Conservation (phyloP, 1,284 basidiomycete species). For the Microstroma glucosiphilum region DNA sequence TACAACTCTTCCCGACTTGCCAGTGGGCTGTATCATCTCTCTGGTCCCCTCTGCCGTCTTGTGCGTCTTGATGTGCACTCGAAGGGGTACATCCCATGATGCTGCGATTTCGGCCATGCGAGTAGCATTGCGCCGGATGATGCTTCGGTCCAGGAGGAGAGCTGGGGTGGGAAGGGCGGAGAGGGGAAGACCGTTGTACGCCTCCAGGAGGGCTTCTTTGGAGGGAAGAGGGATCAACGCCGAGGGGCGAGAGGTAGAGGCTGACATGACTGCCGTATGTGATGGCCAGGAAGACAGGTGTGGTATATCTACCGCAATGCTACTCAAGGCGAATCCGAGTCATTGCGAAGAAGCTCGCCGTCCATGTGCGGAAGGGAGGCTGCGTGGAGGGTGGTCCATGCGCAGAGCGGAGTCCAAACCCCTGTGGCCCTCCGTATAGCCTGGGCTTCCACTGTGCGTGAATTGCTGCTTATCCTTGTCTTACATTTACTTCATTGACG, state of each 20-base stretch:
- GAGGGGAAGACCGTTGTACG: conserved; percentile 58
- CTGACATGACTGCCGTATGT: too few species aligned
- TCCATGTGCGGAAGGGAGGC: too few species aligned
- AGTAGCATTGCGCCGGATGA: conserved; percentile 67
- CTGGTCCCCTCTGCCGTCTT: conserved; percentile 56
- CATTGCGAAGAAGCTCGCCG: too few species aligned
- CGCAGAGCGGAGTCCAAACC: too few species aligned
- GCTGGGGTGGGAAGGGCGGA: conserved; percentile 67
- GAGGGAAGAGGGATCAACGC: neutral
- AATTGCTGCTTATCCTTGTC: too few species aligned
- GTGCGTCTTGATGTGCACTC: conserved; percentile 78
- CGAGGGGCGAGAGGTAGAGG: neutral
- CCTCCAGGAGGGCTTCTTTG: neutral
- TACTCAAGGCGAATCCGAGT: too few species aligned
- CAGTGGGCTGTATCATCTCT: conserved; percentile 33
- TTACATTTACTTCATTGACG: too few species aligned
- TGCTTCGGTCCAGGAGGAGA: conserved; percentile 65
- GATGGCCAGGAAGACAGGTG: too few species aligned
- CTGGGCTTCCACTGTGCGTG: too few species aligned
- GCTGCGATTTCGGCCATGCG: conserved; percentile 65
- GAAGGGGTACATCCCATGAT: conserved; percentile 61
- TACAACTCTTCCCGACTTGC: conserved; percentile 64
- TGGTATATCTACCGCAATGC: too few species aligned
- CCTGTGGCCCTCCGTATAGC: too few species aligned
- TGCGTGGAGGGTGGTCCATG: too few species aligned